These are phyloP conservation scores for Vittaforma corneae DNA, from an alignment of 371 early-diverging fungal species.

Conservation along the genomic window DNA sequence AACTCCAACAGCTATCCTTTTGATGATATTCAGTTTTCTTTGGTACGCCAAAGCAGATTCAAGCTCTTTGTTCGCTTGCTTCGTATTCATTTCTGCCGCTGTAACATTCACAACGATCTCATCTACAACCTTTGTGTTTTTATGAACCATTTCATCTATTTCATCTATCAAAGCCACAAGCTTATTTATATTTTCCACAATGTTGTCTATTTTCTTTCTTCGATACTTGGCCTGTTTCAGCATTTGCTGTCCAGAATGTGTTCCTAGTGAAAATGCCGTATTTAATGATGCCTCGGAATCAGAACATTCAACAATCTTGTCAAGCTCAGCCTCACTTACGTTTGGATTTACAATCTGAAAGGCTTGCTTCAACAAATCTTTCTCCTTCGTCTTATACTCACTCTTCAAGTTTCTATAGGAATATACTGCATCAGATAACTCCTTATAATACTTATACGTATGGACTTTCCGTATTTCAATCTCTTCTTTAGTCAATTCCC, in stretches of 20 bases:
- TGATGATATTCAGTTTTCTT: conserved; percentile 41
- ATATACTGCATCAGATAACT: conserved; percentile 42
- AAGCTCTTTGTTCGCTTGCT: conserved; percentile 53
- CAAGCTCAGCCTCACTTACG: conserved; percentile 56
- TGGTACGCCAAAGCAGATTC: conserved; percentile 53
- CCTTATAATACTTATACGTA: conserved; percentile 41
- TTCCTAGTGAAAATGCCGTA: conserved; percentile 51
- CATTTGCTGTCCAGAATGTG: conserved; percentile 39
- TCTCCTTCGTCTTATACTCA: conserved; percentile 46
- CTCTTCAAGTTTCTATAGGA: conserved; percentile 38
- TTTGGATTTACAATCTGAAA: conserved; percentile 57
- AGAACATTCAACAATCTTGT: conserved; percentile 28
- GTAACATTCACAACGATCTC: conserved; percentile 44
- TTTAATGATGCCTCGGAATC: conserved; percentile 31
- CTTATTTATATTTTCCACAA: conserved; percentile 45
- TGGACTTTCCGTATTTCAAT: conserved; percentile 41
- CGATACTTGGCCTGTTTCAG: conserved; percentile 44
- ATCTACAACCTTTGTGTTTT: conserved; percentile 44
- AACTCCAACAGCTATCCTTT: conserved; percentile 35
- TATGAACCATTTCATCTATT: conserved; percentile 48
- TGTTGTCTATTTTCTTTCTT: conserved; percentile 52
- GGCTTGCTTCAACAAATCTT: conserved; percentile 49
- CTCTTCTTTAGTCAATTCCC: conserved; percentile 19
- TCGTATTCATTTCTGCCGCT: conserved; percentile 46
- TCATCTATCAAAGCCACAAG: conserved; percentile 52